Conservation (phyloP, 1,284 basidiomycete genomes). For the Apiotrichum veenhuisii region DNA sequence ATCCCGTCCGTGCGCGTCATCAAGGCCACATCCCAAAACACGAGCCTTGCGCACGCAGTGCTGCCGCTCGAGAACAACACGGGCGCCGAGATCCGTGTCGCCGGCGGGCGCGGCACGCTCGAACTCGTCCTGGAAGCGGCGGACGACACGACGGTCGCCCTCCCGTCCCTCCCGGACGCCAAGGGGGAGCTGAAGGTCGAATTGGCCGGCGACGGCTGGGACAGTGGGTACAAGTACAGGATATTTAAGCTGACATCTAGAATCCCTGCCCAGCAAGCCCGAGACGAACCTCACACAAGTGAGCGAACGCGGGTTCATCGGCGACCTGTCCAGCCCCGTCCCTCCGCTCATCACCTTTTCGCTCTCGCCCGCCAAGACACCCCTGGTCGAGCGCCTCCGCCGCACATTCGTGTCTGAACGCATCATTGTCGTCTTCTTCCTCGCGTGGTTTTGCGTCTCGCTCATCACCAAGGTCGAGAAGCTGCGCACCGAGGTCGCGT, state of each 20-base stretch:
- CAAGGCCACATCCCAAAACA: conserved; percentile 17
- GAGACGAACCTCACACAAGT: conserved; percentile 13
- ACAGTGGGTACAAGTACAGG: conserved; percentile 22
- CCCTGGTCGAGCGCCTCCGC: not conserved
- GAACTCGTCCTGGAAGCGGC: conserved; percentile 29
- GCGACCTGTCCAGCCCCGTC: conserved; percentile 8
- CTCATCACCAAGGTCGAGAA: conserved; percentile 34
- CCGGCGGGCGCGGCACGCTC: conserved; percentile 15
- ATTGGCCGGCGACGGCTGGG: conserved; percentile 29
- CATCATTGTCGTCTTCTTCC: conserved; percentile 15
- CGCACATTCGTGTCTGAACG: not conserved
- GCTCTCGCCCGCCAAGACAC: not conserved
- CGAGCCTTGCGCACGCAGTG: conserved; percentile 5
- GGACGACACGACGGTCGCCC: conserved; percentile 16
- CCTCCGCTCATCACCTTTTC: conserved; percentile 4
- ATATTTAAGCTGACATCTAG: conserved; percentile 3
- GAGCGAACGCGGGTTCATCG: conserved; percentile 8
- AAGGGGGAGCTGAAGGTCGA: conserved; percentile 25
- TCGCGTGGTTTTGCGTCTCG: conserved; percentile 36
- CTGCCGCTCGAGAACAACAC: not conserved
- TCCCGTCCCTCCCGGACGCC: conserved; percentile 22
- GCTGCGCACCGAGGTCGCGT: conserved; percentile 35
- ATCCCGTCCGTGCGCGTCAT: conserved; percentile 16
- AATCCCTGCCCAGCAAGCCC: conserved; percentile 11
- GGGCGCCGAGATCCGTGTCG: conserved; percentile 10